Conservation (phyloP, 2,329 filamentous ascomycete species). For the Aurifilum marmelostoma region DNA sequence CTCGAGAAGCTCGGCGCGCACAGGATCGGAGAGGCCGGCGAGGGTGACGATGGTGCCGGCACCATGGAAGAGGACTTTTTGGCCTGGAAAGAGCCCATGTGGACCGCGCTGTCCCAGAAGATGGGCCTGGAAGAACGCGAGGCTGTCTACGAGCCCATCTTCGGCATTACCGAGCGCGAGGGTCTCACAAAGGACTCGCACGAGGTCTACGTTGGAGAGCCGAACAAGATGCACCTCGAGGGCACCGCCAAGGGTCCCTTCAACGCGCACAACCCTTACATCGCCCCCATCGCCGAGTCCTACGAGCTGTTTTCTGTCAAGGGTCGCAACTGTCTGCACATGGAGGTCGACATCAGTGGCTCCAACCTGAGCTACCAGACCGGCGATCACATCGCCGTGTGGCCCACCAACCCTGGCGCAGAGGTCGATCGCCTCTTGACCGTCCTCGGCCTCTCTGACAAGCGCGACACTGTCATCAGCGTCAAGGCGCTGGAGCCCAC, state of each 20-base stretch:
- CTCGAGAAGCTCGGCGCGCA: conserved; percentile 81
- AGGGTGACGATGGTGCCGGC: conserved; percentile 95
- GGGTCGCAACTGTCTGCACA: conserved; percentile 92
- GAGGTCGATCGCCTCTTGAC: conserved; percentile 90
- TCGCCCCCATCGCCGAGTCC: conserved; percentile 92
- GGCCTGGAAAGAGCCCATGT: conserved; percentile 99
- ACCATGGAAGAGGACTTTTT: conserved; percentile 99
- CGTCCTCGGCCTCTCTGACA: conserved; percentile 73
- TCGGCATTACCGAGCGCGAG: conserved; percentile 77
- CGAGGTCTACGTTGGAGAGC: conserved; percentile 92
- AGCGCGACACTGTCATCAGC: conserved; percentile 80
- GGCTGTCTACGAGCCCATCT: conserved; percentile 91
- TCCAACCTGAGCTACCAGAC: conserved; percentile 94
- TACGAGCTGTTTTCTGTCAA: conserved; percentile 86
- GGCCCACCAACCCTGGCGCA: conserved; percentile 92
- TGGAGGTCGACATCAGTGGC: conserved; percentile 89
- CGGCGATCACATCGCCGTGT: conserved; percentile 94
- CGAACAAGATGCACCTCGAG: conserved; percentile 93
- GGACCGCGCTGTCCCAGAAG: conserved; percentile 78
- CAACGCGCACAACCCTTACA: conserved; percentile 96
- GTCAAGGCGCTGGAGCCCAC: conserved; percentile 93
- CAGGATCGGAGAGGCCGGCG: conserved; percentile 84
- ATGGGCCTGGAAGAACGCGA: conserved; percentile 95
- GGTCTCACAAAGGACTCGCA: conserved; percentile 73
- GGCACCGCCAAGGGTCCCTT: conserved; percentile 83